Percentiles rank a stretch among this genome's conserved stretches.
Conservation (phyloP, 257 asterid species). For the Craterostigma plantagineum region DNA sequence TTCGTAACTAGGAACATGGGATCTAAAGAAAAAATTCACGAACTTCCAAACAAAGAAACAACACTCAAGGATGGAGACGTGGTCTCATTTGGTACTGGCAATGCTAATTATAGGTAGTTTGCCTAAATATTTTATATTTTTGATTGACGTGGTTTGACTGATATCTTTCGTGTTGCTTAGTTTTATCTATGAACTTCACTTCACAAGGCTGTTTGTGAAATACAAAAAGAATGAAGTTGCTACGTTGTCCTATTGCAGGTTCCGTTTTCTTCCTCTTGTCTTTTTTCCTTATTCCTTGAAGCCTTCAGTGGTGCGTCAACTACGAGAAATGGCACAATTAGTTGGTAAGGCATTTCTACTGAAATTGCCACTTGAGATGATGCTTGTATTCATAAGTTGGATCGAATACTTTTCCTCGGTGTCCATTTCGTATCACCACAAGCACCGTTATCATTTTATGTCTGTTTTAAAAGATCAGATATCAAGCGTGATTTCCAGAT, state of each 20-base stretch:
- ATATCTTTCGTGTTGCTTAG: neutral
- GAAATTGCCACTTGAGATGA: too few species aligned
- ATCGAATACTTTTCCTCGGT: too few species aligned
- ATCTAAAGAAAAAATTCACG: conserved; percentile 62
- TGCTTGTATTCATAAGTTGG: too few species aligned
- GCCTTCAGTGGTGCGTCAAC: conserved; percentile 21
- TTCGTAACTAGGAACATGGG: conserved; percentile 28
- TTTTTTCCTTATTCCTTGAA: conserved; percentile 28
- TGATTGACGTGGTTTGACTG: conserved; percentile 6
- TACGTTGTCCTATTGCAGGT: conserved; percentile 32
- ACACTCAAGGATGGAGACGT: conserved; percentile 54
- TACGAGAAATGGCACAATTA: conserved; percentile 39
- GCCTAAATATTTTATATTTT: conserved; percentile 5
- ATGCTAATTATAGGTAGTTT: conserved; percentile 62
- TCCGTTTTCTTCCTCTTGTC: conserved; percentile 44
- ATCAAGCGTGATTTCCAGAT: too few species aligned
- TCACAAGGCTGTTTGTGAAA: too few species aligned
- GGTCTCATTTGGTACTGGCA: conserved; percentile 88
- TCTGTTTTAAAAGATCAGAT: too few species aligned
- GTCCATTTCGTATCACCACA: too few species aligned
- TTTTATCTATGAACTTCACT: too few species aligned
- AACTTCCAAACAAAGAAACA: conserved; percentile 51
- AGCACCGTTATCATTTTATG: neutral
- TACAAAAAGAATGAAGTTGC: neutral
- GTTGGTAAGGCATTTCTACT: conserved; percentile 34